Evolutionary conservation across 176 grass and related monocot genomes (phyloP).

Genomic region (Oryza longistaminata): DNA sequence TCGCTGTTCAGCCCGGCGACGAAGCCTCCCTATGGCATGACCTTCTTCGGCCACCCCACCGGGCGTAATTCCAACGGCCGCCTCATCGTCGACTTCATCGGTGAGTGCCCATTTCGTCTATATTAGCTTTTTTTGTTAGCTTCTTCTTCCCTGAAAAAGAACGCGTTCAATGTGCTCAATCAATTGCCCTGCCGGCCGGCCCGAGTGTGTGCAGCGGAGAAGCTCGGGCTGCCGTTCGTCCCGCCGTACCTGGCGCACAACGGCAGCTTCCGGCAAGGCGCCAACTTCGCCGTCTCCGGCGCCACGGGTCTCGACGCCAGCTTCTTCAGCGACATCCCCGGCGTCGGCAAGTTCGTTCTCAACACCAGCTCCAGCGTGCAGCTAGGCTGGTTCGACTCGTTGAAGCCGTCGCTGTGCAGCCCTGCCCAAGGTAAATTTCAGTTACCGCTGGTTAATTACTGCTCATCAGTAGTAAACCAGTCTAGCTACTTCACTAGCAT

Average conservation of each 20-base stretch:
- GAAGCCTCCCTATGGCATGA: conserved; percentile 42
- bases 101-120: neutral
- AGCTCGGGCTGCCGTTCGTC: conserved; percentile 31
- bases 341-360: neutral
- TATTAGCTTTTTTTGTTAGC: neutral
- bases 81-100: conserved; percentile 63
- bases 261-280: conserved; percentile 39
- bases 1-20: neutral
- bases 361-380: conserved; percentile 46
- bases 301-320: conserved; percentile 32
- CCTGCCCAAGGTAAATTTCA: conserved; percentile 3
- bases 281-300: conserved; percentile 54
- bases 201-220: conserved; percentile 14
- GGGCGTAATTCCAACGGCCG: conserved; percentile 55
- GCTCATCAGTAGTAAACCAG: no score
- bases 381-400: conserved; percentile 47
- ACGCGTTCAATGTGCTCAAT: no score
- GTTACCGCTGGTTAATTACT: neutral
- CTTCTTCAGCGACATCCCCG: conserved; percentile 30
- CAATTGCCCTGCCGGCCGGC: no score
- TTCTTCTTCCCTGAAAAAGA: no score
- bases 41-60: conserved; percentile 50
- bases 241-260: conserved; percentile 39
- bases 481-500: neutral
- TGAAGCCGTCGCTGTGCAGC: conserved; percentile 45